Base-by-base conservation (phyloP, 495 filamentous ascomycete genomes). In the Trichocladium uniseriatum region DNA sequence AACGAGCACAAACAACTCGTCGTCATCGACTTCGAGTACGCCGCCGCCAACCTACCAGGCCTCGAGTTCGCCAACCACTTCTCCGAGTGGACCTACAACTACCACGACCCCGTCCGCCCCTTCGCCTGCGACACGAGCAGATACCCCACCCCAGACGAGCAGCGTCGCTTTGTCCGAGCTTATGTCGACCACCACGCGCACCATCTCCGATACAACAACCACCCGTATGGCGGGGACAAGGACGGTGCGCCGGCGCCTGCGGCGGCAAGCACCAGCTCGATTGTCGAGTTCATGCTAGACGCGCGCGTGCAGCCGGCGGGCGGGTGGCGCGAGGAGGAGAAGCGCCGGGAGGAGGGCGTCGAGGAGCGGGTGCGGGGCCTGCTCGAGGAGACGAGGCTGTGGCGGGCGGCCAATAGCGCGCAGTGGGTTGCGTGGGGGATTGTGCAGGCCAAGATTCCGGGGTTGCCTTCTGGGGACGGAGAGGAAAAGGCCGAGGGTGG, bases 11-110 rank as follows among this genome's bases (percentile, higher is more conserved):
- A 89, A 64, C 90, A 91, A 60, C 79, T 99, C 5, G 73, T 95
- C 2, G 92, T 99, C 45, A 99, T 99, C 58, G 92, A 99, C 67
- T 99, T 99, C 57, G 92, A 99, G 63, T 99, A 99, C 61, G 87
- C 94, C 1, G 89, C 82, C 10, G 89, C 92, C 42, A 99, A 96
- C 60, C 70, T 81, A 1, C 82, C 81, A 5, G 94, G 89, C 2
- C 75, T 87, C 24, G 92, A 99, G 66, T 95, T 99, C 64, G 92
- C 89, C 43, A 99, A 99, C 65, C 92, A 99, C 64, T 99, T 97
- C 67, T 81, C 87, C 57, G 92, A 99, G 67, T 99, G 92, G 92
- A 94, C 89, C 62, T 94, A 96, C 70, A 87, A 99, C 63, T 99
- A 99, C 62, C 89, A 95, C 58, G 79, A 90, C 59, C 60, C 77